Conservation (phyloP, 495 filamentous ascomycete genomes). For the Trichoderma orchidacearum region DNA sequence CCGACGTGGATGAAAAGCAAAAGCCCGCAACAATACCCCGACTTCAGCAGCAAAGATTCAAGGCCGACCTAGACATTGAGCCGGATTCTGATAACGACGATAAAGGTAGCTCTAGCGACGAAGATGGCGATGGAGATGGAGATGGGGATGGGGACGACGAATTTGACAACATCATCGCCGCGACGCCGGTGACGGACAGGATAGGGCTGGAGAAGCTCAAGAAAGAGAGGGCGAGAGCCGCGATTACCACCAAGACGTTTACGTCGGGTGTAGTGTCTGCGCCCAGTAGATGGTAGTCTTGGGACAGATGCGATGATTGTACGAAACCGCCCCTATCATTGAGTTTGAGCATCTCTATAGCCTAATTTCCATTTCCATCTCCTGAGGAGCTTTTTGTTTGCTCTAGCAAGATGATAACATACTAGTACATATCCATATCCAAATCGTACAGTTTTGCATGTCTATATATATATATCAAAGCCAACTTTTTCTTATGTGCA, state of each 20-base stretch:
- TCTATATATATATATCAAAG: background rate
- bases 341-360: too few species aligned
- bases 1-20: conserved; percentile 34
- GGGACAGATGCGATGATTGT: too few species aligned
- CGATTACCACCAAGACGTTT: conserved; percentile 13
- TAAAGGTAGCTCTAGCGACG: conserved; percentile 47
- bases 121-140: conserved; percentile 41
- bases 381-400: background rate
- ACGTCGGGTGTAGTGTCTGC: conserved; percentile 14
- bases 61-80: conserved; percentile 57
- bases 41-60: conserved; percentile 23
- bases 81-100: conserved; percentile 58
- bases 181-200: conserved; percentile 71
- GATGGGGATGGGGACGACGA: conserved; percentile 28
- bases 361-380: too few species aligned
- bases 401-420: background rate
- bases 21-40: conserved; percentile 40
- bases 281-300: conserved; percentile 15
- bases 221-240: conserved; percentile 23
- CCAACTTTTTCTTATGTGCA: background rate
- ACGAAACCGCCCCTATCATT: too few species aligned
- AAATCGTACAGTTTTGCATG: conserved; percentile 3
- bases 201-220: conserved; percentile 43
- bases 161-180: conserved; percentile 86
- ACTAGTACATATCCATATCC: background rate